phyloP scores from a whole-genome alignment of 2,329 filamentous ascomycete genomes.

The Colletotrichum zoysiae region DNA sequence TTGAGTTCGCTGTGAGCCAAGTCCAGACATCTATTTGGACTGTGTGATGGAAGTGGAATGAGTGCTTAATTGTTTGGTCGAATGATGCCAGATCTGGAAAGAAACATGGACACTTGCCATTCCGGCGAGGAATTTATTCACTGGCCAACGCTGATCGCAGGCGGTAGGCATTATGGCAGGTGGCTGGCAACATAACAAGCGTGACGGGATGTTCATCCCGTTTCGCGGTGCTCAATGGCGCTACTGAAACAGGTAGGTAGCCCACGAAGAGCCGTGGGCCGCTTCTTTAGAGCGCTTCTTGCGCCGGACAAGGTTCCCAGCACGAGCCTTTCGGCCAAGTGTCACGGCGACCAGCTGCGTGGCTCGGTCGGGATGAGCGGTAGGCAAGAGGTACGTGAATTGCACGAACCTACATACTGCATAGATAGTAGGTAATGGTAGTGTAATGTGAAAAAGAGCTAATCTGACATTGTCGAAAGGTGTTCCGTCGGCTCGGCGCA shows the following conservation, averaged over 20 bases:
- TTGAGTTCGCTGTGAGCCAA: neutral
- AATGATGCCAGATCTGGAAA: neutral
- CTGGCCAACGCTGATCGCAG: neutral
- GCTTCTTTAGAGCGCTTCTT: slow-evolving; percentile 10
- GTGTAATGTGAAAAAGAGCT: neutral
- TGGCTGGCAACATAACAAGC: neutral
- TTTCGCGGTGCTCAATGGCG: neutral
- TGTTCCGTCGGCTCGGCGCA: slow-evolving; percentile 13
- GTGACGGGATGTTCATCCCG: slow-evolving; percentile 20
- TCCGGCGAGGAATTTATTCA: neutral
- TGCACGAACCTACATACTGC: neutral
- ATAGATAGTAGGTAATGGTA: neutral
- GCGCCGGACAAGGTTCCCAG: slow-evolving; percentile 19
- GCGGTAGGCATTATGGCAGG: neutral
- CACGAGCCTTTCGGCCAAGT: slow-evolving; percentile 1
- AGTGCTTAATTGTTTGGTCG: neutral
- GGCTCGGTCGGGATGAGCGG: slow-evolving; percentile 16
- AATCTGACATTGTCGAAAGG: slow-evolving; percentile 26
- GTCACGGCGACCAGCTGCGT: slow-evolving; percentile 18
- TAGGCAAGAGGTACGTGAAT: neutral
- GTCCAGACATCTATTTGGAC: neutral
- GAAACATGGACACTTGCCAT: neutral
- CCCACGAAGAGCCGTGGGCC: neutral
- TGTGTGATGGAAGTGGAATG: neutral
- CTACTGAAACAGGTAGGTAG: slow-evolving; percentile 19